Percentiles rank a stretch among this genome's conserved stretches.
These are phyloP conservation scores for Ophiocordyceps robertsii DNA, from an alignment of 2,329 filamentous ascomycete genomes.

Conservation along the genomic window DNA sequence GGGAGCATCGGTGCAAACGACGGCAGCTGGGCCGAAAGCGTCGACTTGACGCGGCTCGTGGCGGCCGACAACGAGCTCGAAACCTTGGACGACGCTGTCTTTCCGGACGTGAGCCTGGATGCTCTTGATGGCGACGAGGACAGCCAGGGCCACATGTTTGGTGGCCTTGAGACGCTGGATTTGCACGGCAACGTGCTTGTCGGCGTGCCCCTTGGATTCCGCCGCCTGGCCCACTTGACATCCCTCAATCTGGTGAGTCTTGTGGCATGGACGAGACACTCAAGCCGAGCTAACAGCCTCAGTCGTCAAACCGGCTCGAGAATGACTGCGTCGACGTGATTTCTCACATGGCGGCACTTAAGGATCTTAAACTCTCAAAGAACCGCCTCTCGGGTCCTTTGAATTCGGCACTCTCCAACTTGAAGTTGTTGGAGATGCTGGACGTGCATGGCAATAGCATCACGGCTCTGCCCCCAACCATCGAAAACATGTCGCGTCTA, in stretches of 20 bases:
- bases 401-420: constrained; percentile 44
- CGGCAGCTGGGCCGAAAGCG: constrained; percentile 77
- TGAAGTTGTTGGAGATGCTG: constrained; percentile 62
- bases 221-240: constrained; percentile 60
- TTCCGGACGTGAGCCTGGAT: constrained; percentile 56
- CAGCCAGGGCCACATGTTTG: constrained; percentile 61
- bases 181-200: constrained; percentile 73
- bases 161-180: constrained; percentile 67
- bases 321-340: constrained; percentile 62
- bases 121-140: constrained; percentile 52
- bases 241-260: constrained; percentile 63
- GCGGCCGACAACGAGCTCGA: constrained; percentile 85
- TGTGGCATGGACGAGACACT: not conserved
- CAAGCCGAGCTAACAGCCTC: constrained; percentile 8
- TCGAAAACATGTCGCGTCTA: constrained; percentile 56
- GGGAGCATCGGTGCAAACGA: constrained; percentile 49
- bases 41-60: constrained; percentile 73
- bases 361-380: constrained; percentile 69
- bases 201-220: constrained; percentile 60
- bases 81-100: constrained; percentile 56
- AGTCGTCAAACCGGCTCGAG: constrained; percentile 71
- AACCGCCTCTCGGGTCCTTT: constrained; percentile 62
- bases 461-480: constrained; percentile 50
- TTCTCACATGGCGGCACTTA: constrained; percentile 55
- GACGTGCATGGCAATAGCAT: constrained; percentile 75